Evolutionary conservation across 257 asterid species (phyloP), one percentile per base, ranked within the genome.

Genomic region (Avicennia marina): DNA sequence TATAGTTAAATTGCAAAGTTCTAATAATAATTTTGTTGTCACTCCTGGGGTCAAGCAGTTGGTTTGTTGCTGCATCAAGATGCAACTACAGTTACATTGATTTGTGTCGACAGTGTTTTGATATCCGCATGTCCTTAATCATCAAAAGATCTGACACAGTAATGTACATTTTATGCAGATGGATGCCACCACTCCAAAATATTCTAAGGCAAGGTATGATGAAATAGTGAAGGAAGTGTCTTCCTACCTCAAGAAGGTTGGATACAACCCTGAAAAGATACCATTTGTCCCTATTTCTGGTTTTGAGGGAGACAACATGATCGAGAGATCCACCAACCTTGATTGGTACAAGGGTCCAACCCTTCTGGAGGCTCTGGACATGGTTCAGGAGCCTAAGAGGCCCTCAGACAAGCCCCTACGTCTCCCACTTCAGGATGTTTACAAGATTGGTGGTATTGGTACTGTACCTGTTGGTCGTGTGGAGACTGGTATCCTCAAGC

Each of bases 261-360:
- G 87, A 12, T 80, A 80, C 83, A 80, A 80, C 57, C 87, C 86
- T 13, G 86, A 79, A 47, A 79, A 79, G 49, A 76, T 79, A 19
- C 75, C 81, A 36, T 79, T 79, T 0, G 86, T 79, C 12, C 83
- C 84, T 36, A 78, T 56, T 26, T 56, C 63, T 26, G 63, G 63
- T 7, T 56, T 56, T 13, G 86, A 79, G 69, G 86, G 86, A 22
- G 86, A 79, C 44, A 79, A 79, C 70, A 79, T 79, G 86, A 79
- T 79, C 19, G 86, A 79, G 60, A 70, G 86, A 68, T 79, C 86
- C 12, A 70, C 86, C 47, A 76, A 79, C 63, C 77, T 79, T 10
- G 86, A 79, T 67, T 79, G 86, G 86, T 79, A 79, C 69, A 79
- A 79, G 86, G 86, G 86, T 6, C 86, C 86, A 2, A 79, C 86